These are phyloP conservation scores for Carallia pectinifolia DNA, from an alignment of 345 rosid genomes.

Conservation along the genomic window DNA sequence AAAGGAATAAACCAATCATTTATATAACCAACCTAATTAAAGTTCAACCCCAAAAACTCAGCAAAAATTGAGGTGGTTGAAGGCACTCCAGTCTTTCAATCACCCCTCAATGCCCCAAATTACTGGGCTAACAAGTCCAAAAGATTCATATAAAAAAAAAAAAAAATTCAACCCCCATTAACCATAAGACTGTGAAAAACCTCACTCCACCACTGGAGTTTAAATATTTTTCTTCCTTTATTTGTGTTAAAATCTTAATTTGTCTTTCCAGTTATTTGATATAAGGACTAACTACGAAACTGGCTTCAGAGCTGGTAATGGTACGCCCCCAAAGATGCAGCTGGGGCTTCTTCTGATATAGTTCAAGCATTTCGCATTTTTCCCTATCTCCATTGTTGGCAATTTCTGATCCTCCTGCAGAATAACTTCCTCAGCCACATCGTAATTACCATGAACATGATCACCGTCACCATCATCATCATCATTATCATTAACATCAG, in stretches of 20 bases:
- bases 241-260: too few relatives aligned
- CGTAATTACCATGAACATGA: background rate
- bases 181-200: too few relatives aligned
- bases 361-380: constrained; percentile 22
- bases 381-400: constrained; percentile 7
- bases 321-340: constrained; percentile 35
- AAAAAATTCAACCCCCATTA: too few relatives aligned
- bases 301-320: constrained; percentile 39
- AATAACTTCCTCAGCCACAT: background rate
- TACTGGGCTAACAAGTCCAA: too few relatives aligned
- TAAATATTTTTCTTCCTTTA: too few relatives aligned
- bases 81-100: too few relatives aligned
- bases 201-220: too few relatives aligned
- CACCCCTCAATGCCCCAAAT: too few relatives aligned
- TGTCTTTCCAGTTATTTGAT: background rate
- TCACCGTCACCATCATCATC: background rate
- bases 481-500: background rate
- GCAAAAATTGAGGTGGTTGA: too few relatives aligned
- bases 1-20: background rate
- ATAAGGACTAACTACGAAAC: constrained; percentile 25
- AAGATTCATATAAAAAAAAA: too few relatives aligned
- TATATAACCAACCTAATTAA: background rate
- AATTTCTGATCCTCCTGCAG: constrained; percentile 1
- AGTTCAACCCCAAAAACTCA: background rate
- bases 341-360: constrained; percentile 24